Evolutionary conservation across 106 monocot genomes (phyloP).

Genomic region (Alisma plantagoaquatica): DNA sequence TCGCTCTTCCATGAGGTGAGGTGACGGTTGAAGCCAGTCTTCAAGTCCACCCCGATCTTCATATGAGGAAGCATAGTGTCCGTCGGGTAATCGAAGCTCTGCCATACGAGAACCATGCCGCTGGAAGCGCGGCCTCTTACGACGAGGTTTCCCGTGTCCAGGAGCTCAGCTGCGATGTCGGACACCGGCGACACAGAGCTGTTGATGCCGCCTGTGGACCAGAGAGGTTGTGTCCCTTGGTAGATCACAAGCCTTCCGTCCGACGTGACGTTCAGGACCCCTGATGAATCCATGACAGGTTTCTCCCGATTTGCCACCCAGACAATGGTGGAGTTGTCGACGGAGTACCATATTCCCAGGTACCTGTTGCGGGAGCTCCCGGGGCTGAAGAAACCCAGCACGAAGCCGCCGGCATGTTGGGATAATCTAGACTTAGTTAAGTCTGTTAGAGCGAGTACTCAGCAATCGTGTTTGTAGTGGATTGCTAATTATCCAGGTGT

Average conservation of each 20-base stretch:
- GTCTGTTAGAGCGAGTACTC: no score
- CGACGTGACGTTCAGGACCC: conserved; percentile 8
- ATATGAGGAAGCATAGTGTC: conserved; percentile 44
- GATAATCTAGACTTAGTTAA: no score
- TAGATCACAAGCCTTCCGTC: conserved; percentile 14
- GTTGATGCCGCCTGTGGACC: background rate
- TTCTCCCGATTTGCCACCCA: conserved; percentile 36
- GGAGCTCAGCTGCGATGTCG: conserved; percentile 14
- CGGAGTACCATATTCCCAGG: no score
- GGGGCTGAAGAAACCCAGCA: no score
- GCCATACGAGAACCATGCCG: background rate
- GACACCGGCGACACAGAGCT: background rate
- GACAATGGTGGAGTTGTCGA: background rate
- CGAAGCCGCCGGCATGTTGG: no score
- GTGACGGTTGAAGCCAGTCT: conserved; percentile 9
- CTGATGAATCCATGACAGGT: conserved; percentile 8
- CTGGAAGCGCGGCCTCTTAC: background rate
- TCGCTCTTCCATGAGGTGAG: conserved; percentile 22
- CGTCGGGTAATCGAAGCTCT: conserved; percentile 22
- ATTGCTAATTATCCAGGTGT: no score
- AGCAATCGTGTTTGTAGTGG: no score
- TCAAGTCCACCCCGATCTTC: conserved; percentile 31
- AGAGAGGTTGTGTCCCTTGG: background rate
- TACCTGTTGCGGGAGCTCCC: no score
- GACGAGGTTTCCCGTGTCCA: conserved; percentile 15